Evolutionary conservation across 1,284 basidiomycete genomes (phyloP), one percentile per base, ranked within the genome.

Genomic region (Trichosporon coremiiforme): DNA sequence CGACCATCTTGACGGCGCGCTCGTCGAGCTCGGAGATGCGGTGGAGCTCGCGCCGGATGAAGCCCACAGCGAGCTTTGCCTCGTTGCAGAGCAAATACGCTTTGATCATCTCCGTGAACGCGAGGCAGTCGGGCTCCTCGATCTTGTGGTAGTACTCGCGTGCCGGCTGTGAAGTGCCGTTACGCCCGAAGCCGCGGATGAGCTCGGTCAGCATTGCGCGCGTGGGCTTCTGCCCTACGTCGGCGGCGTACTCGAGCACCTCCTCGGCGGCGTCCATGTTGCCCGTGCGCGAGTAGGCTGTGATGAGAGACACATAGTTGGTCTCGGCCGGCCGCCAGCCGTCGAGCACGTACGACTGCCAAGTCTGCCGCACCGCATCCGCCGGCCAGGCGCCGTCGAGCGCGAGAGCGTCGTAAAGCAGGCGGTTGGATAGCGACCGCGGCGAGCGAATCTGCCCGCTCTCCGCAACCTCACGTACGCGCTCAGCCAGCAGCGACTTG

Each of bases 291-390:
- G 75, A 74, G 64, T 81, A 82, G 12, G 78, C 80, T 22, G 73
- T 65, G 67, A 83, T 74, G 3, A 83, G 71, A 5, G 78, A 75
- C 7, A 75, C 64, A 63, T 80, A 72, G 70, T 83, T 79, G 9
- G 65, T 57, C 13, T 73, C 63, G 17, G 72, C 69, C 4, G 80
- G 80, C 29, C 74, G 72, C 68, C 72, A 82, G 9, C 82, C 82
- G 50, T 77, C 69, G 15, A 73, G 71, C 35, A 80, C 68, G 33
- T 80, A 70, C 8, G 75, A 62, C 60, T 76, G 73, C 79, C 80
- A 83, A 4, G 71, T 73, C 55, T 64, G 33, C 25, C 66, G 71
- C 0, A 80, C 74, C 0, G 70, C 62, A 17, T 73, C 68, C 29
- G 75, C 75, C 7, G 77, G 72, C 35, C 71, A 68, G 25, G 64